Percentiles rank a stretch among this genome's conserved stretches.
Evolutionary conservation across 2,329 filamentous ascomycete species (phyloP).

Genomic region (Neoscytalidium dimidiatum): DNA sequence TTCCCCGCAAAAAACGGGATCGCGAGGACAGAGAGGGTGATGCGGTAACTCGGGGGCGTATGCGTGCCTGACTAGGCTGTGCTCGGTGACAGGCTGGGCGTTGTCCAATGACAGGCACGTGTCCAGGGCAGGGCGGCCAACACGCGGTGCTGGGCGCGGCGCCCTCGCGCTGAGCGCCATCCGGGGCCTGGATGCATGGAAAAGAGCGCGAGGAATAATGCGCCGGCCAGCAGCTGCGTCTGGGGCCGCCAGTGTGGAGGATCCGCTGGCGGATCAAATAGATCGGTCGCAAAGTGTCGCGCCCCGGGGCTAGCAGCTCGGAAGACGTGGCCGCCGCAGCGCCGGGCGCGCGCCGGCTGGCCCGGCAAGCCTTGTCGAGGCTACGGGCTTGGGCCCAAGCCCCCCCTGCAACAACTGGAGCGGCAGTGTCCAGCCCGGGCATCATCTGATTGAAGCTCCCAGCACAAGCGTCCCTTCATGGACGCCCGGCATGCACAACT

Average conservation of each 20-base stretch:
- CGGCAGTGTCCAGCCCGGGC: neutral
- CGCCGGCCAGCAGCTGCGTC: neutral
- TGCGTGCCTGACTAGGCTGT: slow-evolving; percentile 10
- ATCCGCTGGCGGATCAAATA: slow-evolving; percentile 8
- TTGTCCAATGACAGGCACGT: neutral
- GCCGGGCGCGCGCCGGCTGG: neutral
- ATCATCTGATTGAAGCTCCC: neutral
- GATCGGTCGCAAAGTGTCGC: slow-evolving; percentile 1
- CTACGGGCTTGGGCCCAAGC: neutral
- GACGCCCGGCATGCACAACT: slow-evolving; percentile 10
- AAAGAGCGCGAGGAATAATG: neutral
- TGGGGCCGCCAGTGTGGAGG: slow-evolving; percentile 6
- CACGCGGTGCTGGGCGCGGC: neutral
- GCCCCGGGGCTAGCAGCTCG: neutral
- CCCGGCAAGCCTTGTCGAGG: neutral
- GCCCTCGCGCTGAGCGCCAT: neutral
- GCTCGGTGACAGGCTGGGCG: neutral
- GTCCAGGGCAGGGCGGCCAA: neutral
- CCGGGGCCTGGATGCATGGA: neutral
- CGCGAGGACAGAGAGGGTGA: neutral
- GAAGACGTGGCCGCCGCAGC: neutral
- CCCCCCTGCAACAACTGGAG: neutral
- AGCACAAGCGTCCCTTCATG: slow-evolving; percentile 6
- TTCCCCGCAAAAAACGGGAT: slow-evolving; percentile 10
- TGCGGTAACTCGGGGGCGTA: neutral